These are phyloP conservation scores for Apiospora koreana DNA, from an alignment of 2,329 filamentous ascomycete species.

Conservation along the genomic window DNA sequence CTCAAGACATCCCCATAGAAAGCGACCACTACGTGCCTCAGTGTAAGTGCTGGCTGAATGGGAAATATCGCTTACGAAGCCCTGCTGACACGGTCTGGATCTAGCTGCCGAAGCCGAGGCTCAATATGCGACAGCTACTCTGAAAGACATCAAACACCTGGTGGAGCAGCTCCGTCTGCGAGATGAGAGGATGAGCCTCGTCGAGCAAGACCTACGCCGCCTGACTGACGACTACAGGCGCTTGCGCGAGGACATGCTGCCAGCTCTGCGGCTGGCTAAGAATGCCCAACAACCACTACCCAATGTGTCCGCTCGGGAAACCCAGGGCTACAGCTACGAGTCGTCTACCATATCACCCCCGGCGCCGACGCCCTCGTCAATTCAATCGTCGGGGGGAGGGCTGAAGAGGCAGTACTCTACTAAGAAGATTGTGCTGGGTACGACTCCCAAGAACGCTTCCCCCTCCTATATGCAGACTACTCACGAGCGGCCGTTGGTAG, in stretches of 20 bases:
- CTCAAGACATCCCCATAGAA: slow-evolving; percentile 88
- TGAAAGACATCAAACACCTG: slow-evolving; percentile 89
- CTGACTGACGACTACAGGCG: slow-evolving; percentile 87
- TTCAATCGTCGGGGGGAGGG: slow-evolving; percentile 48
- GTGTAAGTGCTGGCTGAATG: slow-evolving; percentile 60
- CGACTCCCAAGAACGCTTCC: slow-evolving; percentile 73
- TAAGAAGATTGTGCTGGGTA: slow-evolving; percentile 71
- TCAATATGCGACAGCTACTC: slow-evolving; percentile 82
- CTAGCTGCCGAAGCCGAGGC: slow-evolving; percentile 86
- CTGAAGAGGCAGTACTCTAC: slow-evolving; percentile 75
- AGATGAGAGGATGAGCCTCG: slow-evolving; percentile 83
- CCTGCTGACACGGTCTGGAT: slow-evolving; percentile 7
- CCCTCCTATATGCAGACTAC: slow-evolving; percentile 71
- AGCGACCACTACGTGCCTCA: slow-evolving; percentile 91
- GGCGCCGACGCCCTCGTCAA: slow-evolving; percentile 55
- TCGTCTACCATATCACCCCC: slow-evolving; percentile 54
- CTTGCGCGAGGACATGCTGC: slow-evolving; percentile 87
- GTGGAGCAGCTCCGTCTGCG: slow-evolving; percentile 87
- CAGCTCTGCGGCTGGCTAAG: slow-evolving; percentile 86
- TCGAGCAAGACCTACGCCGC: slow-evolving; percentile 81
- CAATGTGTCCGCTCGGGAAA: slow-evolving; percentile 40
- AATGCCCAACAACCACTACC: slow-evolving; percentile 89
- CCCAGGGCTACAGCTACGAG: slow-evolving; percentile 53
- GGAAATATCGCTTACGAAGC: not conserved
- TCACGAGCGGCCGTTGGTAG: slow-evolving; percentile 66